A percentile compares a stretch with the other conserved stretches of the same genome.
Conservation (phyloP, 1,284 basidiomycete species). For the Malassezia yamatoensis region DNA sequence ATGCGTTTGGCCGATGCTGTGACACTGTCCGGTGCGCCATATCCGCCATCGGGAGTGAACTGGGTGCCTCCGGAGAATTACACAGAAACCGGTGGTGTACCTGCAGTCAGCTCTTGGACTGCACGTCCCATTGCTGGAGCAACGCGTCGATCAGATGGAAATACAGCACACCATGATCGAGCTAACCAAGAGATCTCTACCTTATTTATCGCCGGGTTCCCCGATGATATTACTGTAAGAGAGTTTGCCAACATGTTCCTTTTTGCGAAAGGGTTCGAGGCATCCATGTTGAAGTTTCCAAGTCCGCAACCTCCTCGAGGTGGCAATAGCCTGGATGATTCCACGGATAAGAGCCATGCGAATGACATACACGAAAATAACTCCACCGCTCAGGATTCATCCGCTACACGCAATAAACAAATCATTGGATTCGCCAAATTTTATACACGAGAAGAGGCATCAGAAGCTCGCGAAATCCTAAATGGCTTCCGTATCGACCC, state of each 20-base stretch:
- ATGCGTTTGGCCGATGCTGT: not conserved
- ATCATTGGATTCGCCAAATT: conserved; percentile 98
- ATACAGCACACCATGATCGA: not conserved
- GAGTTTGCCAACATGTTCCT: conserved; percentile 99
- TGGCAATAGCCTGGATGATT: not conserved
- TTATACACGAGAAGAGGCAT: conserved; percentile 71
- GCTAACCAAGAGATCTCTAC: conserved; percentile 69
- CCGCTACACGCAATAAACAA: conserved; percentile 51
- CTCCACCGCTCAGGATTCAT: not conserved
- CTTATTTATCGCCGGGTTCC: conserved; percentile 96
- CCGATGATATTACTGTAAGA: conserved; percentile 96
- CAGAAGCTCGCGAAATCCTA: conserved; percentile 75
- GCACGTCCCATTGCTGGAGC: not conserved
- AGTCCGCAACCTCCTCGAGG: conserved; percentile 20
- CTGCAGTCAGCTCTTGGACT: not conserved
- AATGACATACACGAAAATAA: not conserved
- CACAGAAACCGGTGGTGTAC: not conserved
- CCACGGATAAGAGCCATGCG: not conserved
- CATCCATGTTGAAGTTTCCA: conserved; percentile 73
- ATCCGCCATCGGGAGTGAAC: not conserved
- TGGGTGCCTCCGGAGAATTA: not conserved
- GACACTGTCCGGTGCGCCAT: not conserved
- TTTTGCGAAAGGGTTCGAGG: conserved; percentile 89
- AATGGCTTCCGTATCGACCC: conserved; percentile 85
- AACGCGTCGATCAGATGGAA: not conserved